Evolutionary conservation across 83 land plant species (phyloP), one percentile per base, ranked within the genome.

Genomic region (Picea mariana): DNA sequence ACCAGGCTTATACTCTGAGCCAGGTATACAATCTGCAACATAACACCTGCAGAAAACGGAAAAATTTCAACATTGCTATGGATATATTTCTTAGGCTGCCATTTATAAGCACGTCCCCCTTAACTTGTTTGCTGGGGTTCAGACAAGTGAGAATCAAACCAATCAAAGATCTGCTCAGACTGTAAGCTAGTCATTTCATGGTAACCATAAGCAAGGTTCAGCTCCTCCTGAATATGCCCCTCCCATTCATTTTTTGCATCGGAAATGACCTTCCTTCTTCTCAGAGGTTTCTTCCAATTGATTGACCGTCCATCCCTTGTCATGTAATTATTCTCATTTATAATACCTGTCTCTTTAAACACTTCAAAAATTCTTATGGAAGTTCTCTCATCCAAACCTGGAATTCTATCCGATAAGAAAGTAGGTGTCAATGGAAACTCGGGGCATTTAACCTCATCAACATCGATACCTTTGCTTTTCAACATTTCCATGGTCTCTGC

Each of bases 141-240:
- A 23, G 61, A 52, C 80, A 88, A 78, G 52, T 95, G 93, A 34
- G 87, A 83, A 79, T 93, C 91, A 83, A 97, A 90, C 99, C 99
- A 97, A 17, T 89, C 84, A 62, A 95, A 88, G 9, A 95, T 93
- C 67, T 86, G 79, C n/a, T 82, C 80, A 12, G 84, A 77, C 66
- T 91, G 92, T 49, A 92, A 83, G 81, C 99, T 95, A 20, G 98
- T 92, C 91, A 97, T 91, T 82, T 97, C 99, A 88, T 97, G 99
- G 81, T 89, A 93, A 15, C 90, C 95, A 85, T 79, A 97, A 20
- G 99, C 99, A 84, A 95, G 95, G 87, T 97, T 97, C 38, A 97
- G 84, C 83, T 95, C 98, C 82, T 97, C 98, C 78, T 88, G 88
- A 75, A 97, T 87, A 42, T 93, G 99, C 78, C 79, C 62, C 17